These are phyloP conservation scores for Penicillium canariense DNA, from an alignment of 495 filamentous ascomycete genomes.

Conservation along the genomic window DNA sequence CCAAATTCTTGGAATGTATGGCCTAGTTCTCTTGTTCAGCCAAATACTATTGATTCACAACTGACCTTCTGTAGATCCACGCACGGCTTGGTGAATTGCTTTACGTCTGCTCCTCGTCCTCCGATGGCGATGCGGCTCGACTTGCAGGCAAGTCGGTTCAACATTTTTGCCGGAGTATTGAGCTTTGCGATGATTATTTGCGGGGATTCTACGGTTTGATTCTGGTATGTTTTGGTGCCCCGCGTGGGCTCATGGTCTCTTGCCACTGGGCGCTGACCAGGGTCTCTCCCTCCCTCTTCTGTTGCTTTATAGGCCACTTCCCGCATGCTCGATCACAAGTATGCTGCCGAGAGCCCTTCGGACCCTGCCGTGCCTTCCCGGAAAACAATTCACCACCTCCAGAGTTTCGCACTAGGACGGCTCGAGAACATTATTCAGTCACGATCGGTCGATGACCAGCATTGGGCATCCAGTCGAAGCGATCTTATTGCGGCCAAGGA, in stretches of 20 bases:
- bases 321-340: constrained; percentile 19
- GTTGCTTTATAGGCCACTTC: constrained; percentile 17
- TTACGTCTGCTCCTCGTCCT: constrained; percentile 61
- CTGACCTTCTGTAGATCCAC: constrained; percentile 60
- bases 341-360: constrained; percentile 4
- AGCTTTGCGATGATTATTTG: constrained; percentile 89
- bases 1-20: constrained; percentile 95
- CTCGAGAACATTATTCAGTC: constrained; percentile 73
- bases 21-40: constrained; percentile 5
- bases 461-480: constrained; percentile 66
- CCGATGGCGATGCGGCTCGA: constrained; percentile 43
- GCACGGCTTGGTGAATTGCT: constrained; percentile 81
- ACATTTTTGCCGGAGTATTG: constrained; percentile 83
- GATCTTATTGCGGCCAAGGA: constrained; percentile 78
- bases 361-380: constrained; percentile 28
- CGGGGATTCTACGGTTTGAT: constrained; percentile 90
- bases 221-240: constrained; percentile 53
- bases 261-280: not conserved
- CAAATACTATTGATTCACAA: not conserved
- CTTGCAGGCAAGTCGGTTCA: constrained; percentile 68
- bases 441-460: constrained; percentile 52
- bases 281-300: too few relatives aligned
- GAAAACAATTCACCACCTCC: constrained; percentile 61
- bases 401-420: constrained; percentile 68
- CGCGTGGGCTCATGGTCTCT: too few relatives aligned